These are phyloP conservation scores for Apocynum venetum DNA, from an alignment of 257 asterid genomes.

Conservation along the genomic window DNA sequence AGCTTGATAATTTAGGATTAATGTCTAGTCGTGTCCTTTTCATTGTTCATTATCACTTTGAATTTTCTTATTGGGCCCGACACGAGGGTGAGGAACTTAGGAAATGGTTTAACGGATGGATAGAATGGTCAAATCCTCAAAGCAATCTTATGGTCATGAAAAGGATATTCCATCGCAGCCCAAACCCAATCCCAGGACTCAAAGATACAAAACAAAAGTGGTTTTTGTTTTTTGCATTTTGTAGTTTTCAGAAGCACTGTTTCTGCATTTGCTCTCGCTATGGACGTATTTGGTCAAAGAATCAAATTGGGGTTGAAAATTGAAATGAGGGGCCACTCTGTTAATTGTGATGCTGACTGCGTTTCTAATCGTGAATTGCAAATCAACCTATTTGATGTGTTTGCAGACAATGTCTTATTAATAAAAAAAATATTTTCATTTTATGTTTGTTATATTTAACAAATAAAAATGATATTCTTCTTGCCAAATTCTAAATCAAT, in stretches of 20 bases:
- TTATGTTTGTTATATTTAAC: too few relatives aligned
- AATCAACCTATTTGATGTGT: neutral
- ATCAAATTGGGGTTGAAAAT: neutral
- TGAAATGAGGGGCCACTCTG: neutral
- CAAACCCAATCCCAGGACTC: neutral
- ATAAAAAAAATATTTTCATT: too few relatives aligned
- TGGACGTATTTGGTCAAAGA: slow-evolving; percentile 1
- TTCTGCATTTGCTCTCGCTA: neutral
- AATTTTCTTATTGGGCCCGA: too few relatives aligned
- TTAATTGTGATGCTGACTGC: neutral
- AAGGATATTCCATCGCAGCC: too few relatives aligned
- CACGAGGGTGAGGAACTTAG: too few relatives aligned
- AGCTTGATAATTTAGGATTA: neutral
- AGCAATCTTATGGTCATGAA: neutral
- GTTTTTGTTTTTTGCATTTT: too few relatives aligned
- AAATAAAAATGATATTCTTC: too few relatives aligned
- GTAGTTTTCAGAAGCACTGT: too few relatives aligned
- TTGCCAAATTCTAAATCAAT: neutral
- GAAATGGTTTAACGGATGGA: too few relatives aligned
- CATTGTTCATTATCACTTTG: too few relatives aligned
- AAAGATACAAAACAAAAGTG: neutral
- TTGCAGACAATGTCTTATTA: too few relatives aligned
- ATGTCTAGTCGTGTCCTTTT: neutral
- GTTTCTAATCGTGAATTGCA: neutral
- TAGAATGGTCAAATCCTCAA: neutral